Evolutionary conservation across 345 rosid species (phyloP), one percentile per base, ranked within the genome.

Genomic region (Ceriops decandra): DNA sequence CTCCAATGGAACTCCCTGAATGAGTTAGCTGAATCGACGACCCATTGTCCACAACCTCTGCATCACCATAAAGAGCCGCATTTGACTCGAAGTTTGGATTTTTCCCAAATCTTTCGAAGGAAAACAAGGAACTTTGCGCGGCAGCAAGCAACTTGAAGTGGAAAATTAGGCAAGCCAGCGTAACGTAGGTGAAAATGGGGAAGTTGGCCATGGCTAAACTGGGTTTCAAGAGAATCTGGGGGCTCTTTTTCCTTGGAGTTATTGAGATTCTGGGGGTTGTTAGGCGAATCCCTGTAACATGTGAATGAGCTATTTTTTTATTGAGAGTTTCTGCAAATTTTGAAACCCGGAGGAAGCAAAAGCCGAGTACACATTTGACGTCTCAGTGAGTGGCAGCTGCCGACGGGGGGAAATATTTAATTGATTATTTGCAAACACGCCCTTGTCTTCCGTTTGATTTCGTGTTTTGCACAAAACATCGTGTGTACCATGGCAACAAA

Each of bases 51-150:
- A 77, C 74, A 65, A 79, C 81, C 79, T 73, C 76, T 4, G 96
- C 92, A 52, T 82, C 90, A 26, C 96, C 98, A 70, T 77, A 72
- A 9, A 93, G 77, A 66, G 84, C 80, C 74, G 90, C 42, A 52
- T 49, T 60, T 76, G 90, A 74, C 62, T 72, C 77, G 80, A 92
- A 86, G 83, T 32, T 82, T 11, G 82, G 77, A 73, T 85, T 78
- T 85, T 82, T 77, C 63, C 52, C 79, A 72, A 83, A 83, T 17
- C 61, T 76, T 57, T 73, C 47, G 76, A 85, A 87, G 22, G 84
- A 81, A 80, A 88, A 91, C 6, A 83, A 79, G 49, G 78, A 63
- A 62, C 42, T 62, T 70, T 75, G 81, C 67, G 77, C 84, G 0
- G 91, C 88, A 20, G 70, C 31, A 4, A 82, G 60, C 67, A 76